Evolutionary conservation across 2,329 filamentous ascomycete species (phyloP).

Genomic region (Colletotrichum chrysophilum): DNA sequence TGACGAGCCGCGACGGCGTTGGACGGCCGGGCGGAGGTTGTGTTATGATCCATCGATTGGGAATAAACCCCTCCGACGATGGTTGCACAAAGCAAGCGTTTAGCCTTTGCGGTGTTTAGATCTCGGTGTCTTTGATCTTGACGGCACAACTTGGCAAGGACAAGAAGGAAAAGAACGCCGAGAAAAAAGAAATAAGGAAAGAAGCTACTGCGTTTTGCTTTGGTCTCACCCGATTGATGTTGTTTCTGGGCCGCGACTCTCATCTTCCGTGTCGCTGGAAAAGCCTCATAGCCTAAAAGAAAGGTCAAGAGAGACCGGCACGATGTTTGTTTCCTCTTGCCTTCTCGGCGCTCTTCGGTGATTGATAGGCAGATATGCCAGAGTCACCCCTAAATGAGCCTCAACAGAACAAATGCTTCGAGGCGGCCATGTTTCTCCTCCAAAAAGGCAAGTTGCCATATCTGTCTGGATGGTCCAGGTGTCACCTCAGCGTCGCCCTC

Average conservation of each 20-base stretch:
- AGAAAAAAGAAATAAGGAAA: background rate
- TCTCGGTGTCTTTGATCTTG: background rate
- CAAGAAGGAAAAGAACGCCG: background rate
- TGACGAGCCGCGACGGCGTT: background rate
- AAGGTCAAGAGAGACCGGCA: background rate
- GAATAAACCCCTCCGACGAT: background rate
- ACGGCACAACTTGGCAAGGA: background rate
- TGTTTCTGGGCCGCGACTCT: background rate
- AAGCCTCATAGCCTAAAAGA: background rate
- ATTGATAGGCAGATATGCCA: background rate
- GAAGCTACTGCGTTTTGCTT: background rate
- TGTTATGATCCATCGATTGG: background rate
- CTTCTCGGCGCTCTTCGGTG: background rate
- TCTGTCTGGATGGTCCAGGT: background rate
- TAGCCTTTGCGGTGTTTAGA: background rate
- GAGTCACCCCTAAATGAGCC: background rate
- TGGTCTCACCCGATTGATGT: background rate
- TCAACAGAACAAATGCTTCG: background rate
- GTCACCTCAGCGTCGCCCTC: background rate
- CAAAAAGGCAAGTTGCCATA: background rate
- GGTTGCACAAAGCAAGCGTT: conserved; percentile 2
- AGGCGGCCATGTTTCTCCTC: background rate
- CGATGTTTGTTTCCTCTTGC: conserved; percentile 4
- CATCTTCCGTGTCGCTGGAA: background rate
- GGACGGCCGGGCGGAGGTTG: background rate